Evolutionary conservation across 495 filamentous ascomycete species (phyloP).

Genomic region (Talaromyces thailandensis): DNA sequence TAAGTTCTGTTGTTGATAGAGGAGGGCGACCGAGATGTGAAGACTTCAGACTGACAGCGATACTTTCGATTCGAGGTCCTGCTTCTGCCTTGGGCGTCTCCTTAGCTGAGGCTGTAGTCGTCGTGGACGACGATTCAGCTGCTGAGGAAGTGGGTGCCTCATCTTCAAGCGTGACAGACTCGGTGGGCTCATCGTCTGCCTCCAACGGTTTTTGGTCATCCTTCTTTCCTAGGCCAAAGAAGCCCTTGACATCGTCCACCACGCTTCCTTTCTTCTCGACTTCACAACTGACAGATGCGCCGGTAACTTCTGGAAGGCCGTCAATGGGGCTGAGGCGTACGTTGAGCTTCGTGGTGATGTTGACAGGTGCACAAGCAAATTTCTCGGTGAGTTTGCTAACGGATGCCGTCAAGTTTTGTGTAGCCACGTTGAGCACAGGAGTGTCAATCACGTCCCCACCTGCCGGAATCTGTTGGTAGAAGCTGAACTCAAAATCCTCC

Average conservation of each 20-base stretch:
- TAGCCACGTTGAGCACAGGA: conserved; percentile 49
- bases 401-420: conserved; percentile 76
- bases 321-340: conserved; percentile 62
- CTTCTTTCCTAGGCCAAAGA: conserved; percentile 92
- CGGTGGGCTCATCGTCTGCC: conserved; percentile 29
- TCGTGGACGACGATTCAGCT: conserved; percentile 18
- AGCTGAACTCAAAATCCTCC: conserved; percentile 72
- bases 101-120: conserved; percentile 37
- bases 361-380: conserved; percentile 63
- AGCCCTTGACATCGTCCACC: conserved; percentile 85
- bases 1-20: conserved; percentile 46
- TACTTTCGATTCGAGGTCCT: conserved; percentile 59
- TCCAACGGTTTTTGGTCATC: conserved; percentile 69
- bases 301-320: conserved; percentile 74
- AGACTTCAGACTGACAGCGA: conserved; percentile 56
- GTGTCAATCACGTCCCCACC: conserved; percentile 35
- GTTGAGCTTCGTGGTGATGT: conserved; percentile 71
- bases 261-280: conserved; percentile 72
- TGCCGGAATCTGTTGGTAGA: conserved; percentile 60
- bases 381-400: conserved; percentile 65
- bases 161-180: conserved; percentile 41
- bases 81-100: conserved; percentile 40
- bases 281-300: conserved; percentile 76
- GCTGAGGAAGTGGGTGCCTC: conserved; percentile 41
- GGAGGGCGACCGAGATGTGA: conserved; percentile 52